Base-by-base conservation (phyloP, 805 yeast genomes). In the Osmozyma mogii region DNA sequence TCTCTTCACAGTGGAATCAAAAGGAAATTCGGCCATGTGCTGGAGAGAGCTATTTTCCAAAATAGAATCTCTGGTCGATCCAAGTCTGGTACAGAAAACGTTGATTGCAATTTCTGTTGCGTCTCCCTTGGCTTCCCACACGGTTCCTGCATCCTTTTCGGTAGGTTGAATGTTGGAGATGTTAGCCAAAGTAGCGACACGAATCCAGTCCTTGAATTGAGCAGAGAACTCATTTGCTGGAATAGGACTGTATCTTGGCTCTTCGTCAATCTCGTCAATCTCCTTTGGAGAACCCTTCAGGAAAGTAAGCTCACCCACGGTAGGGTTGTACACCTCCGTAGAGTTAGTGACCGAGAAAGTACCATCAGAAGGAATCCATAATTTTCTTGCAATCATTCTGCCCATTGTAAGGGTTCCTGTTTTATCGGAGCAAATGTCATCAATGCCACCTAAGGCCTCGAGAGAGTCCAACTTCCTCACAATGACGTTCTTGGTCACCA, bases 351-450 rank as follows among this genome's bases (percentile, higher is more conserved):
- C 72, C 8, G 66, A 50, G 40, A 65, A 68, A 9, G 77, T 65
- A 10, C 88, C 87, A 23, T 64, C 61, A 5, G 65, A 56, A 6
- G 87, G 85, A 25, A 81, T 48, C 84, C 84, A 81, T 12, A 69
- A 77, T 36, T 72, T 68, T 38, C 70, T 73, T n/a, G 75, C 74
- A 45, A 81, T 65, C 92, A 81, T 81, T 41, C 76, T 76, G 31
- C 89, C 89, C 42, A 78, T 82, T 4, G 92, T 81, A 35, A 81
- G 64, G 22, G 92, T 81, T 38, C 92, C 92, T 6, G 92, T 81
- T 47, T 81, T 81, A 57, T 81, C 92, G 2, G 88, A 81, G 50
- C 89, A 81, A 40, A 81, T 78, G 41, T 79, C 85, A 41, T 78
- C 77, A 32, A 82, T 79, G 12, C 85, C 79, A 15, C 92, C 92